Percentiles rank a stretch among this genome's conserved stretches.
phyloP scores from a whole-genome alignment of 176 grass and related monocot species.

The Aegilops umbellulata region DNA sequence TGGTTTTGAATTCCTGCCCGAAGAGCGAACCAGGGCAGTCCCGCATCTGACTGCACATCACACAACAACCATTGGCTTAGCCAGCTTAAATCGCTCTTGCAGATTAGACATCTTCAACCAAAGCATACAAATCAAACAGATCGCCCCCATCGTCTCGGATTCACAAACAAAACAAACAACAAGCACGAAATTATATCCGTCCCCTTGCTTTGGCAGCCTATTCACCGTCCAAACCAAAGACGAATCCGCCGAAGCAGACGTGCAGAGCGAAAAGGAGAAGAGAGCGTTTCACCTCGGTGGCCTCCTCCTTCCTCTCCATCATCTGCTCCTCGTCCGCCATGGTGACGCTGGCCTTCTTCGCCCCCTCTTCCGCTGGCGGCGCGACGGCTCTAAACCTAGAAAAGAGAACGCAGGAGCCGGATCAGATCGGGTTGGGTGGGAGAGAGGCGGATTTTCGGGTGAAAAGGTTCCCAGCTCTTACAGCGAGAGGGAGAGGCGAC shows the following conservation, averaged over 20 bases:
- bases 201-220: background rate
- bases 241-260: background rate
- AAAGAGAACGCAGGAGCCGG: background rate
- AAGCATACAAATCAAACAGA: background rate
- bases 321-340: slow-evolving; percentile 55
- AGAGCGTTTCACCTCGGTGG: slow-evolving; percentile 37
- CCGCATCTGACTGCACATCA: background rate
- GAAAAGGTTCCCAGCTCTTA: background rate
- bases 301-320: slow-evolving; percentile 52
- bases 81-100: background rate
- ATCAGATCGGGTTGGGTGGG: background rate
- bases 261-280: too few species aligned
- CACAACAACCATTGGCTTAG: background rate
- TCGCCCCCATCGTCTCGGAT: background rate
- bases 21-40: background rate
- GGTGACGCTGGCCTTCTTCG: slow-evolving; percentile 14
- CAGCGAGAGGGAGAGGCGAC: slow-evolving; percentile 1
- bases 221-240: background rate
- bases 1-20: background rate
- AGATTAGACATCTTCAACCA: background rate
- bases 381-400: slow-evolving; percentile 29
- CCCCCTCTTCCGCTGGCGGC: background rate
- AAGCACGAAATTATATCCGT: background rate
- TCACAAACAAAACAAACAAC: background rate
- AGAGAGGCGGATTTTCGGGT: background rate